Base-by-base conservation (phyloP, 2,329 filamentous ascomycete species). In the Macrophomina phaseolina region DNA sequence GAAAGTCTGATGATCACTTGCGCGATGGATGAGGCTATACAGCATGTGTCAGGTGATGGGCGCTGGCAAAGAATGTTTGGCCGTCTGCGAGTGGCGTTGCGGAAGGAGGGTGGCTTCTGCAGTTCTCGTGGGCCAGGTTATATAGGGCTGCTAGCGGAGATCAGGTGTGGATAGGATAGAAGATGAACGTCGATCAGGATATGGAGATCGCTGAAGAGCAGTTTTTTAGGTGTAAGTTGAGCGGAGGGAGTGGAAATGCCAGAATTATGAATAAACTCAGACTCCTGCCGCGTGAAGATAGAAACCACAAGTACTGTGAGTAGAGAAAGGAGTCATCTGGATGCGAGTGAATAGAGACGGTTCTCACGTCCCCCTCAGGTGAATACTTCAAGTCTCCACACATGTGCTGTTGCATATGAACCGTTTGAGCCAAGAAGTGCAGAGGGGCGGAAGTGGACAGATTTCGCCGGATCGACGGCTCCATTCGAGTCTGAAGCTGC, bases 141-240 rank as follows among this genome's bases (percentile, higher is more conserved):
- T 23, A 30, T 45, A 36, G 30, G 30, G 11, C 58, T 49, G n/a
- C 42, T 14, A 18, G 40, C 30, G 45, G 58, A 30, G 12, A 49
- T 32, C 4, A 48, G n/a, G 58, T 40, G 42, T 61, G 56, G 40
- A 34, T 61, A 61, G 56, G 56, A 61, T 62, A 49, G 45, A 30
- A 48, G 45, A 28, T 8, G 58, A 18, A 23, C 30, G 58, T 14
- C 32, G 38, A 49, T 38, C 42, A 62, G 58, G 58, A 62, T 49
- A 38, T 28, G 30, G 32, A 49, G 46, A 45, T 49, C 30, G 45
- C 45, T 49, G 58, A 49, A 45, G 30, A 38, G 58, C 58, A 62
- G 58, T 61, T 49, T 23, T 8, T 48, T 11, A 36, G 58, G 36
- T 62, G 45, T 14, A 49, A 49, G 58, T 62, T n/a, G 58, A 60